Base-by-base conservation (phyloP, 75 land plant genomes). In the Chamaecyparis obtusa region DNA sequence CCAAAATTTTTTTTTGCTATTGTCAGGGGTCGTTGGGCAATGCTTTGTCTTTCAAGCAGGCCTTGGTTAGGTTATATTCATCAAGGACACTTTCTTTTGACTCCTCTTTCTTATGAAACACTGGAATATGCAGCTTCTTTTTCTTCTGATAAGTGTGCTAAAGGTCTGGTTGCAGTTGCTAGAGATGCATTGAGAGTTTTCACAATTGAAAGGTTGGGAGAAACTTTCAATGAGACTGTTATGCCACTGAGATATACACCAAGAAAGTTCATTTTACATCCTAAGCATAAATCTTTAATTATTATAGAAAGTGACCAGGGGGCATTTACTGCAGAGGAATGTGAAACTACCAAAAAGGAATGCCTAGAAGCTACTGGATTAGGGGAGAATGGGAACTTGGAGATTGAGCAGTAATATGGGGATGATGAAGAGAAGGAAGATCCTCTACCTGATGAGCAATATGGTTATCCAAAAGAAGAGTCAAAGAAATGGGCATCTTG, bases 101-200 rank as follows among this genome's bases (percentile, higher is more conserved):
- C 99, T 69, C 99, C 99, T 13, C 87, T 98, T 13, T 98, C 99
- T 21, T 96, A 98, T 89, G 99, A 96, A 86, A 95, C 95, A 43
- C 93, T 98, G 83, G 99, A 98, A 88, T 98, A 91, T 93, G 99
- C 99, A n/a, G 97, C 99, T 8, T 96, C 99, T 5, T 98, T 98
- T 86, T 93, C 97, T 46, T 98, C 99, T 80, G 99, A 98, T 87
- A 97, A 96, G 89, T 98, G 99, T 92, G 94, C 97, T 30, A 99
- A 96, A 89, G 99, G 99, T 91, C 96, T 98, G 14, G 99, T 98
- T 79, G 93, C 99, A 87, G 99, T 98, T 83, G 96, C 99, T 79
- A 95, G 96, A 17, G 95, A 98, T 90, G 97, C 96, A 17, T 86
- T 98, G 54, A 93, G 99, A 60, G 93, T 98, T 80, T 98, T 98